A percentile compares a stretch with the other conserved stretches of the same genome.
These are phyloP conservation scores for Curvularia hawaiiensis DNA, from an alignment of 2,329 filamentous ascomycete species.

Conservation along the genomic window DNA sequence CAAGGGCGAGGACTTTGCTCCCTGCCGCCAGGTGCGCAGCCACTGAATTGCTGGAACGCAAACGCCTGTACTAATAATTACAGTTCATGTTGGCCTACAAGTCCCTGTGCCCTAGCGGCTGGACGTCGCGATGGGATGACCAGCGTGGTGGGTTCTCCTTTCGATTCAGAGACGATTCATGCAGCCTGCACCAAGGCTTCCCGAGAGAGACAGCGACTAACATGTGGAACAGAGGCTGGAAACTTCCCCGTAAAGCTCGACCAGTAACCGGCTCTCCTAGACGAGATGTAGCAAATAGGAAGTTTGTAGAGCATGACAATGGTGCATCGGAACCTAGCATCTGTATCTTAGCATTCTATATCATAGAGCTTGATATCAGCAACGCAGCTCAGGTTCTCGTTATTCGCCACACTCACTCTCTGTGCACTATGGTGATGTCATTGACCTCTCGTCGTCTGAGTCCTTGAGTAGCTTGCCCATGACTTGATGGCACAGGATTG, in stretches of 20 bases:
- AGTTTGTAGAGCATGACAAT: slow-evolving; percentile 24
- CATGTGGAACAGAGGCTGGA: slow-evolving; percentile 31
- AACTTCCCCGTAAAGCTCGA: slow-evolving; percentile 47
- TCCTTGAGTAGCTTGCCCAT: background rate
- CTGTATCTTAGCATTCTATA: slow-evolving; percentile 32
- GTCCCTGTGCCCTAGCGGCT: slow-evolving; percentile 94
- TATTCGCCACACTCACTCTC: slow-evolving; percentile 1
- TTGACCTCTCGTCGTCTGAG: background rate
- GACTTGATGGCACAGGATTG: background rate
- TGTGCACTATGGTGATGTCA: slow-evolving; percentile 11
- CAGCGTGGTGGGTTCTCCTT: slow-evolving; percentile 75
- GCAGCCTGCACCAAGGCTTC: background rate
- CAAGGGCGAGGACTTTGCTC: slow-evolving; percentile 98
- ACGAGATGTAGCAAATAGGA: slow-evolving; percentile 19
- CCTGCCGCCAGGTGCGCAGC: slow-evolving; percentile 83
- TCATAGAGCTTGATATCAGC: slow-evolving; percentile 36
- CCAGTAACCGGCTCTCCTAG: slow-evolving; percentile 36
- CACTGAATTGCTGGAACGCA: background rate
- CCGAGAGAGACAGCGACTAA: slow-evolving; percentile 9
- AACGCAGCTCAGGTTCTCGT: slow-evolving; percentile 36
- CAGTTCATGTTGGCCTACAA: slow-evolving; percentile 97
- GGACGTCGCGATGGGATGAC: slow-evolving; percentile 95
- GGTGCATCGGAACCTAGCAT: slow-evolving; percentile 32
- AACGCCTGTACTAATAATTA: slow-evolving; percentile 20
- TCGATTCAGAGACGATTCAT: background rate